A percentile compares a stretch with the other conserved stretches of the same genome.
These are phyloP conservation scores for Leishmania major DNA, from an alignment of 208 protist genomes.

Conservation along the genomic window DNA sequence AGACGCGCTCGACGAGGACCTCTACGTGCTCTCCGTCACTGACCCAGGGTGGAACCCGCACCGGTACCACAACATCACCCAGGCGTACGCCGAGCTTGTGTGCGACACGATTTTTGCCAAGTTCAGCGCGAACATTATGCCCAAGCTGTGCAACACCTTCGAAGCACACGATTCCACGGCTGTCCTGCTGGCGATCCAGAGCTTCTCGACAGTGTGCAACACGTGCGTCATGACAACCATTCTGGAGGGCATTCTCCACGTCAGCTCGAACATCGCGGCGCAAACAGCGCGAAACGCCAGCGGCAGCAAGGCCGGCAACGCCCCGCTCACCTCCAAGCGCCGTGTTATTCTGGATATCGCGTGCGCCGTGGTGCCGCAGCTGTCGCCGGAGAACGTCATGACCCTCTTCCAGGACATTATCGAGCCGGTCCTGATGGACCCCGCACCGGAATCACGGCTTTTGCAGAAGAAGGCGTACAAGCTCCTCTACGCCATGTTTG, in stretches of 20 bases:
- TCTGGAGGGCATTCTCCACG: slow-evolving; percentile 76
- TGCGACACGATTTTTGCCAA: slow-evolving; percentile 77
- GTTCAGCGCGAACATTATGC: slow-evolving; percentile 91
- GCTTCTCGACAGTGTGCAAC: slow-evolving; percentile 81
- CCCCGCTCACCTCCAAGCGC: slow-evolving; percentile 70
- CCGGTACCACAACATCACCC: slow-evolving; percentile 83
- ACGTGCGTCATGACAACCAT: slow-evolving; percentile 85
- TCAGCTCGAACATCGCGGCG: slow-evolving; percentile 67
- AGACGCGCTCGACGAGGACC: slow-evolving; percentile 74
- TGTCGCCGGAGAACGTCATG: slow-evolving; percentile 61
- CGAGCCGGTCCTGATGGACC: slow-evolving; percentile 85
- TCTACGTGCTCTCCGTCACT: slow-evolving; percentile 68
- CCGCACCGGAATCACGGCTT: slow-evolving; percentile 69
- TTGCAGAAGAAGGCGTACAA: slow-evolving; percentile 93
- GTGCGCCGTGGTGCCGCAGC: slow-evolving; percentile 75
- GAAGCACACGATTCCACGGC: slow-evolving; percentile 79
- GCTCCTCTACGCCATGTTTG: slow-evolving; percentile 85
- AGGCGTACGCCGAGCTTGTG: slow-evolving; percentile 55
- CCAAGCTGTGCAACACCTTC: slow-evolving; percentile 86
- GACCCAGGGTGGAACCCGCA: slow-evolving; percentile 80
- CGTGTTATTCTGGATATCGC: slow-evolving; percentile 88
- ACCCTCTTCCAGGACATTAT: slow-evolving; percentile 75
- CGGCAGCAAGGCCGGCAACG: slow-evolving; percentile 31
- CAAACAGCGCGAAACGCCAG: not conserved
- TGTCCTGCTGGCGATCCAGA: slow-evolving; percentile 83